Percentiles rank a stretch among this genome's conserved stretches.
Evolutionary conservation across 2,329 filamentous ascomycete species (phyloP).

Genomic region (Seiridium unicorne): DNA sequence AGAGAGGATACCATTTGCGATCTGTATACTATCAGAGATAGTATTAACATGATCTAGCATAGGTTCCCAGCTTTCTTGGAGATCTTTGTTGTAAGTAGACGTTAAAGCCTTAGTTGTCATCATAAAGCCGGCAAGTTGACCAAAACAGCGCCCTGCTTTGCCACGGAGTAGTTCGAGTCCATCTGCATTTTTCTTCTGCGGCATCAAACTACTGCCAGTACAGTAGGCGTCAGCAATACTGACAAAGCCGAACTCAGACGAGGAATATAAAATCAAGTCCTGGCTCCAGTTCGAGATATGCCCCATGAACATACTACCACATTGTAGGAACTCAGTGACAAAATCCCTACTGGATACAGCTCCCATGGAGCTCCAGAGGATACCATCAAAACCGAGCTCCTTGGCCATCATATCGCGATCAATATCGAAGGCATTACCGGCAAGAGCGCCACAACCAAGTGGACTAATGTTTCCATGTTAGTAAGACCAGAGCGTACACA

Average conservation of each 20-base stretch:
- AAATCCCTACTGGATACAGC: slow-evolving; percentile 79
- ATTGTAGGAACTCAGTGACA: slow-evolving; percentile 77
- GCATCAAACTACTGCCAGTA: slow-evolving; percentile 59
- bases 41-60: slow-evolving; percentile 75
- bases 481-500: too few species aligned
- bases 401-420: slow-evolving; percentile 69
- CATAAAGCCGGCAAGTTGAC: slow-evolving; percentile 66
- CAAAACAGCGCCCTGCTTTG: slow-evolving; percentile 74
- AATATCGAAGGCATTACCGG: slow-evolving; percentile 73
- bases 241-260: slow-evolving; percentile 74
- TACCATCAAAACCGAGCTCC: slow-evolving; percentile 70
- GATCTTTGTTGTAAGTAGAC: slow-evolving; percentile 74
- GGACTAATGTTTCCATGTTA: slow-evolving; percentile 32
- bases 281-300: slow-evolving; percentile 81
- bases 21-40: slow-evolving; percentile 69
- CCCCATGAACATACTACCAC: slow-evolving; percentile 74
- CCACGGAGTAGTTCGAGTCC: slow-evolving; percentile 70
- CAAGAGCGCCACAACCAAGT: slow-evolving; percentile 68
- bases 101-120: slow-evolving; percentile 61
- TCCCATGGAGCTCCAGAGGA: slow-evolving; percentile 69
- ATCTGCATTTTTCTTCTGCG: slow-evolving; percentile 73
- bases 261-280: slow-evolving; percentile 81
- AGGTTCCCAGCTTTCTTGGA: slow-evolving; percentile 75
- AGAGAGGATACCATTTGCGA: slow-evolving; percentile 69
- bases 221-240: slow-evolving; percentile 76